Percentiles rank a stretch among this genome's conserved stretches.
These are phyloP conservation scores for Populus davidiana DNA, from an alignment of 345 rosid genomes.

Conservation along the genomic window DNA sequence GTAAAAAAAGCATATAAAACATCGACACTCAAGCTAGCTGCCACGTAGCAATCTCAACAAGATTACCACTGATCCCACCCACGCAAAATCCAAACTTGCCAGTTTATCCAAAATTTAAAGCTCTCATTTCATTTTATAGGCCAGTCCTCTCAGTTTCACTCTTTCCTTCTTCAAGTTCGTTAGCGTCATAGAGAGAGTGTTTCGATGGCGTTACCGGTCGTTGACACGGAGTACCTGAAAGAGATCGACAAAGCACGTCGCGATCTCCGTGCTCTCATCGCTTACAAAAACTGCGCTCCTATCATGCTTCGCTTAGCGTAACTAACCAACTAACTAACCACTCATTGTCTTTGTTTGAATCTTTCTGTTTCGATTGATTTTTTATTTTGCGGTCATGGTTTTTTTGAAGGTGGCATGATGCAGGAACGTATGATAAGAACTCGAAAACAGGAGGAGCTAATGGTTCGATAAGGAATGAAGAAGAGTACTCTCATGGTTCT, in stretches of 20 bases:
- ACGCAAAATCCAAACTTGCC: not conserved
- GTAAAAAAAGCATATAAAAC: not conserved
- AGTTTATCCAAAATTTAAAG: not conserved
- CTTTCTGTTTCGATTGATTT: not conserved
- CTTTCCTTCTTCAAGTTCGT: not conserved
- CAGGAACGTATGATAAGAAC: constrained; percentile 79
- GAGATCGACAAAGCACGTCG: constrained; percentile 90
- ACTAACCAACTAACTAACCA: constrained; percentile 5
- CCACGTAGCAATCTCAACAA: not conserved
- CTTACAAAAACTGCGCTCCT: constrained; percentile 84
- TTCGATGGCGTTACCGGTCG: constrained; percentile 70
- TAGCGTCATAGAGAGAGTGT: not conserved
- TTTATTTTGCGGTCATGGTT: not conserved
- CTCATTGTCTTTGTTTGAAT: not conserved
- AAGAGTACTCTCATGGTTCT: constrained; percentile 68
- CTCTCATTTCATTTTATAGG: not conserved
- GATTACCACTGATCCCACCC: not conserved
- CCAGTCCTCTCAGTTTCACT: not conserved
- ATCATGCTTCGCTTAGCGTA: constrained; percentile 97
- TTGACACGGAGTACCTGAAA: constrained; percentile 76
- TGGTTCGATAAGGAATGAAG: constrained; percentile 86
- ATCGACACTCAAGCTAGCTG: not conserved
- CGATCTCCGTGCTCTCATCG: constrained; percentile 85
- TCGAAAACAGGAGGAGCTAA: constrained; percentile 88
- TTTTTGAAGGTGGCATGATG: constrained; percentile 84